Percentiles rank a stretch among this genome's conserved stretches.
These are phyloP conservation scores for Paratinospora sagittata DNA, from an alignment of 164 flowering plant genomes.

Conservation along the genomic window DNA sequence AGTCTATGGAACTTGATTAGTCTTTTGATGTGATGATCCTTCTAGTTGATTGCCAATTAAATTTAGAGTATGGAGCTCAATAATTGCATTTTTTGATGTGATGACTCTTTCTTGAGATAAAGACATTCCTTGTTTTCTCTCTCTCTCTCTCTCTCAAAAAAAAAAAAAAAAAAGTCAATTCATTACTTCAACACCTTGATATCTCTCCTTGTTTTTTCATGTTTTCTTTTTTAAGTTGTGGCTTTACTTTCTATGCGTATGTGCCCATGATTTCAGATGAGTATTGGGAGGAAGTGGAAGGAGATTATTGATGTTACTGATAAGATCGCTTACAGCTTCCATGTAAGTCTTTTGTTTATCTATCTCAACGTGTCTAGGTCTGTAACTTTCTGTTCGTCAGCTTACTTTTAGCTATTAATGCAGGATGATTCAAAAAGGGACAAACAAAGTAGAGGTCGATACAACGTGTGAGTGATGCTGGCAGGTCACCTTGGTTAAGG, in stretches of 20 bases:
- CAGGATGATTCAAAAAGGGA: constrained; percentile 75
- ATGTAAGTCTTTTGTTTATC: constrained; percentile 36
- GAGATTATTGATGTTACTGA: constrained; percentile 71
- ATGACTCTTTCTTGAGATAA: too few relatives aligned
- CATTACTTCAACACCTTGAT: background rate
- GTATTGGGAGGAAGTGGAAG: constrained; percentile 94
- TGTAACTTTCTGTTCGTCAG: background rate
- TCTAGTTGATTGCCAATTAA: too few relatives aligned
- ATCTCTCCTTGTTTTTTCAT: background rate
- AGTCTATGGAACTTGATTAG: too few relatives aligned
- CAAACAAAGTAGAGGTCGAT: constrained; percentile 46
- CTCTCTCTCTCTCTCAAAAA: too few relatives aligned
- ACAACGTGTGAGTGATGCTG: constrained; percentile 36
- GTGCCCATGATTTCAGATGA: constrained; percentile 39
- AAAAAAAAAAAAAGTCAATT: too few relatives aligned
- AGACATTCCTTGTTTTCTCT: too few relatives aligned
- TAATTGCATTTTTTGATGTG: too few relatives aligned
- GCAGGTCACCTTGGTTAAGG: background rate
- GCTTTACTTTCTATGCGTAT: constrained; percentile 2
- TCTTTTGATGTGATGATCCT: too few relatives aligned
- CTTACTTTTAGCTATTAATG: constrained; percentile 1
- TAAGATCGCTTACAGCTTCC: constrained; percentile 65
- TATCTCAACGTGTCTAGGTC: too few relatives aligned
- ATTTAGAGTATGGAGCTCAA: too few relatives aligned
- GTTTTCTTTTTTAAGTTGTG: background rate